Percentiles rank a stretch among this genome's conserved stretches.
These are phyloP conservation scores for Mucor irregularis DNA, from an alignment of 371 early-diverging fungal genomes.

Conservation along the genomic window DNA sequence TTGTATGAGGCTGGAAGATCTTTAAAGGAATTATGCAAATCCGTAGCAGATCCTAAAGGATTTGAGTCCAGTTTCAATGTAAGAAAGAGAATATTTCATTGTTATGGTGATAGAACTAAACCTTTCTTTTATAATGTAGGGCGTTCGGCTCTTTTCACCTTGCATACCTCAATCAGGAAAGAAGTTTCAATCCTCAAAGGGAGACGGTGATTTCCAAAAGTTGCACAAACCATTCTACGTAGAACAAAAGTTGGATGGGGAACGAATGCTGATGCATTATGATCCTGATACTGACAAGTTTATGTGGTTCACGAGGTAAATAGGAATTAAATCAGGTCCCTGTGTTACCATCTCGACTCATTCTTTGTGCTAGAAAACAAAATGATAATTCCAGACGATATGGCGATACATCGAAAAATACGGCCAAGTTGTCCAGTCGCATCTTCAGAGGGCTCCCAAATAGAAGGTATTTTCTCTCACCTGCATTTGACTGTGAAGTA, in stretches of 20 bases:
- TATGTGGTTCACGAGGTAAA: slow-evolving; percentile 60
- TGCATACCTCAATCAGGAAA: not conserved
- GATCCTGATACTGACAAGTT: slow-evolving; percentile 42
- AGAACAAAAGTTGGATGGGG: slow-evolving; percentile 81
- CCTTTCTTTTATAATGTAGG: not conserved
- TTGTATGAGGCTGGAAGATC: not conserved
- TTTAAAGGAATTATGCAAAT: not conserved
- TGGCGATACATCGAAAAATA: slow-evolving; percentile 7
- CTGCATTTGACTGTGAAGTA: not conserved
- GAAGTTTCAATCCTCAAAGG: not conserved
- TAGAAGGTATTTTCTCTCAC: slow-evolving; percentile 16
- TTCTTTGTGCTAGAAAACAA: not conserved
- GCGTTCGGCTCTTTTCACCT: not conserved
- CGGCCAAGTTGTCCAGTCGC: slow-evolving; percentile 19
- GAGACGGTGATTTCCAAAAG: not conserved
- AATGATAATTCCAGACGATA: slow-evolving; percentile 4
- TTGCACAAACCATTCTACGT: slow-evolving; percentile 58
- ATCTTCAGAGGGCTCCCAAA: slow-evolving; percentile 20
- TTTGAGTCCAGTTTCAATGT: not conserved
- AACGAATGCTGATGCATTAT: slow-evolving; percentile 73
- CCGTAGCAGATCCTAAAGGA: not conserved
- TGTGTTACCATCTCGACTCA: no score
- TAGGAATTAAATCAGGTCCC: not conserved
- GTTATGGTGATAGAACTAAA: not conserved
- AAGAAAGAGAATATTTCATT: not conserved